Conservation (phyloP, 2,329 filamentous ascomycete species). For the Pseudogymnoascus sp. region DNA sequence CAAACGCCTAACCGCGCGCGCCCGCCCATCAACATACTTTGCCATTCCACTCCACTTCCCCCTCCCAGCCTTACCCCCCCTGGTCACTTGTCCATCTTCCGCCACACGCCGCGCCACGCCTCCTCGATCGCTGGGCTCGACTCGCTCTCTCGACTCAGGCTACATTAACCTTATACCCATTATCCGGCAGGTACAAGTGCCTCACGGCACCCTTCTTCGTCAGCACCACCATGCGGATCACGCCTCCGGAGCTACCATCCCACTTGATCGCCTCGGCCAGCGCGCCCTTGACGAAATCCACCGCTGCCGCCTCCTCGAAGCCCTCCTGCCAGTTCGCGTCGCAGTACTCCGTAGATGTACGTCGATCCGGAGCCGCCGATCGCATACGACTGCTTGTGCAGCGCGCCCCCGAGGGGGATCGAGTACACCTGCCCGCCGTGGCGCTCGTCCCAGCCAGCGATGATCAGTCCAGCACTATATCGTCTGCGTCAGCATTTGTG, state of each 20-base stretch:
- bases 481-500: constrained; percentile 18
- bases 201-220: constrained; percentile 83
- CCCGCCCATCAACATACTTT: not conserved
- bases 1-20: constrained; percentile 2
- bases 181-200: constrained; percentile 93
- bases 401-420: constrained; percentile 89
- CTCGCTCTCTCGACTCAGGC: not conserved
- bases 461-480: constrained; percentile 84
- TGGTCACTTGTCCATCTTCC: not conserved
- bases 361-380: constrained; percentile 96
- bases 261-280: constrained; percentile 96
- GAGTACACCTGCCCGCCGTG: constrained; percentile 97
- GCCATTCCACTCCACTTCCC: not conserved
- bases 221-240: constrained; percentile 95
- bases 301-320: constrained; percentile 87
- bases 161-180: constrained; percentile 53
- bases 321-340: constrained; percentile 92
- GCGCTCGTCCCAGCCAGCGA: constrained; percentile 93
- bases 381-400: constrained; percentile 94
- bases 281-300: constrained; percentile 87
- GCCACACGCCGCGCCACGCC: not conserved
- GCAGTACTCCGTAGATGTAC: constrained; percentile 99
- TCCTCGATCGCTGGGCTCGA: not conserved
- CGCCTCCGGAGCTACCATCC: constrained; percentile 97
- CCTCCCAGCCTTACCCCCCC: not conserved